Percentiles rank a stretch among this genome's conserved stretches.
These are phyloP conservation scores for Fraxinus dipetala DNA, from an alignment of 305 asterid species.

Conservation along the genomic window DNA sequence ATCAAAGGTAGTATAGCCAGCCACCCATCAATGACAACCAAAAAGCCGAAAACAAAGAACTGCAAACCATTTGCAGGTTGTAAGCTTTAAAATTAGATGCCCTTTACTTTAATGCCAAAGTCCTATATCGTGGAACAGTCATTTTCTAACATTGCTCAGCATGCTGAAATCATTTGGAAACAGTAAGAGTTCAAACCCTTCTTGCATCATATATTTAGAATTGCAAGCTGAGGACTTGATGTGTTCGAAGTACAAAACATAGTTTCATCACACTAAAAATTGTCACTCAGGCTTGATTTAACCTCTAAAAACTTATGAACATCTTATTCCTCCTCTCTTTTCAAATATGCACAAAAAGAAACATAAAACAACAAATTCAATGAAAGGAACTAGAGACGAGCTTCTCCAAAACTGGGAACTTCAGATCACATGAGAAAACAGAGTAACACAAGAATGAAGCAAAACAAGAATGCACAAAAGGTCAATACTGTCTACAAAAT, in stretches of 20 bases:
- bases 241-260: not conserved
- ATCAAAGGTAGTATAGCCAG: not conserved
- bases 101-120: not conserved
- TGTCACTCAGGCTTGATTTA: not conserved
- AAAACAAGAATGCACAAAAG: constrained; percentile 29
- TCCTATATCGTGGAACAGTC: not conserved
- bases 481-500: constrained; percentile 30
- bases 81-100: not conserved
- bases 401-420: constrained; percentile 18
- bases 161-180: not conserved
- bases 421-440: constrained; percentile 16
- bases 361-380: too few relatives aligned
- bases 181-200: not conserved
- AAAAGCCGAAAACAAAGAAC: not conserved
- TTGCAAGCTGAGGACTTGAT: not conserved
- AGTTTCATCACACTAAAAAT: not conserved
- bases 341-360: constrained; percentile 13
- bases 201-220: not conserved
- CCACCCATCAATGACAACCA: not conserved
- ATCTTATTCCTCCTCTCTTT: not conserved
- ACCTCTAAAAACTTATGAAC: not conserved
- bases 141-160: not conserved
- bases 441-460: constrained; percentile 24
- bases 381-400: too few relatives aligned
- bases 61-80: not conserved